These are phyloP conservation scores for Taphrina flavorubra DNA, from an alignment of 1,139 yeast genomes.

Conservation along the genomic window DNA sequence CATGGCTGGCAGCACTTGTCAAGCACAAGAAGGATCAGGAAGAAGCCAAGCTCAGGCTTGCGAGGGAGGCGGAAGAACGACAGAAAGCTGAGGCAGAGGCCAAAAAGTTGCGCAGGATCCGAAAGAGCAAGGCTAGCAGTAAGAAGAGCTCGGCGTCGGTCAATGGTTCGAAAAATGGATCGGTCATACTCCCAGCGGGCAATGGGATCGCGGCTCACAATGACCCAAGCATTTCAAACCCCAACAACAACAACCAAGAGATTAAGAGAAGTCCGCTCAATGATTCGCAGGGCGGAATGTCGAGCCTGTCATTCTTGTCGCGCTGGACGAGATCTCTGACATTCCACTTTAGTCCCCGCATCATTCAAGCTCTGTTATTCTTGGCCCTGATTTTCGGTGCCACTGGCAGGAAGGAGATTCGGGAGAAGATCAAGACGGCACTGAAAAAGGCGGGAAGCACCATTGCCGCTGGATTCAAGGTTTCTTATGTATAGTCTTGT, in stretches of 20 bases:
- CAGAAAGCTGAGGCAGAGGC: conserved; percentile 15
- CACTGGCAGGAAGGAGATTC: conserved; percentile 22
- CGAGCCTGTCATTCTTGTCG: conserved; percentile 14
- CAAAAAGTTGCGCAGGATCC: conserved; percentile 11
- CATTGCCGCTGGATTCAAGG: conserved; percentile 27
- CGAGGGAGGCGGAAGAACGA: conserved; percentile 13
- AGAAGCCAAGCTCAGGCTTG: background rate
- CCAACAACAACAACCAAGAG: background rate
- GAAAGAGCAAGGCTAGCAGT: conserved; percentile 20
- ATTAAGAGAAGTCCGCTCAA: background rate
- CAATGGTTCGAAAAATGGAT: conserved; percentile 4
- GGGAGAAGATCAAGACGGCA: conserved; percentile 15
- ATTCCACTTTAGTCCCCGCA: conserved; percentile 12
- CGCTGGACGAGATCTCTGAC: conserved; percentile 12
- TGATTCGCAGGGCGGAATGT: background rate
- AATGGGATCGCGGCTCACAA: background rate
- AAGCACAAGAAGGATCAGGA: conserved; percentile 17
- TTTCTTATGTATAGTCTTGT: conserved; percentile 16
- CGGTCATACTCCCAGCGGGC: conserved; percentile 4
- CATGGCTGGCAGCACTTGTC: conserved; percentile 10
- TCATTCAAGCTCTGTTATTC: conserved; percentile 24
- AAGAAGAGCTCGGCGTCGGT: conserved; percentile 22
- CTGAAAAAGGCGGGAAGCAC: conserved; percentile 8
- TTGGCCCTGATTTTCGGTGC: conserved; percentile 34
- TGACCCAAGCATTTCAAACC: background rate